These are phyloP conservation scores for Mortierella sp. DNA, from an alignment of 371 early-diverging fungal species.

Conservation along the genomic window DNA sequence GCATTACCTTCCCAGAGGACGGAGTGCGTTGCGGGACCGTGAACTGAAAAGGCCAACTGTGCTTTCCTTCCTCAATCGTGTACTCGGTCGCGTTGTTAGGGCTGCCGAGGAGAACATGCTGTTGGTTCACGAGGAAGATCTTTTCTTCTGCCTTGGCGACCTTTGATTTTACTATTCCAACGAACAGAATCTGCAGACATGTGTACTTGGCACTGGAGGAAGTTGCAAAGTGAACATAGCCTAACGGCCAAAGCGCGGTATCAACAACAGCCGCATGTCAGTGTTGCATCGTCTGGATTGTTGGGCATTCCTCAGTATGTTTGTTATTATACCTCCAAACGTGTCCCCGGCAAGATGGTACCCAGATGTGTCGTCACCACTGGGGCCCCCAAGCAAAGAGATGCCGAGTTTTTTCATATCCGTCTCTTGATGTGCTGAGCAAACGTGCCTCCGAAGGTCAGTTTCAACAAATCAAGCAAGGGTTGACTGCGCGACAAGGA, in stretches of 20 bases:
- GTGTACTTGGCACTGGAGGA: slow-evolving; percentile 28
- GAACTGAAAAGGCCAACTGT: slow-evolving; percentile 36
- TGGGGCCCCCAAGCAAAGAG: neutral
- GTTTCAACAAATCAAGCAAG: no score
- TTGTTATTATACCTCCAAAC: neutral
- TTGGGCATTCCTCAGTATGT: no score
- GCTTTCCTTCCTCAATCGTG: slow-evolving; percentile 21
- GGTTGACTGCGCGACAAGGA: no score
- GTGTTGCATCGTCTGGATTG: neutral
- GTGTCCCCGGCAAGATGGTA: slow-evolving; percentile 8
- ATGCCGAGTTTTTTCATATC: slow-evolving; percentile 3
- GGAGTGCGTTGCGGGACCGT: slow-evolving; percentile 23
- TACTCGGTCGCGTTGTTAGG: slow-evolving; percentile 24
- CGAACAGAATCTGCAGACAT: slow-evolving; percentile 23
- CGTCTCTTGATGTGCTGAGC: neutral
- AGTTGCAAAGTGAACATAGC: neutral
- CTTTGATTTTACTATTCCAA: slow-evolving; percentile 18
- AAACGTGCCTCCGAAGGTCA: no score
- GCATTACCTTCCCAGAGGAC: slow-evolving; percentile 38
- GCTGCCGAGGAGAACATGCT: slow-evolving; percentile 24
- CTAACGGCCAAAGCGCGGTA: neutral
- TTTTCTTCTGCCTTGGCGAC: slow-evolving; percentile 23
- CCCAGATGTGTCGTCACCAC: neutral
- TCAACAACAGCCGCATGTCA: neutral
- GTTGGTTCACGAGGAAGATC: slow-evolving; percentile 27